Base-by-base conservation (phyloP, 2,329 filamentous ascomycete genomes). In the Apiospora hydei region DNA sequence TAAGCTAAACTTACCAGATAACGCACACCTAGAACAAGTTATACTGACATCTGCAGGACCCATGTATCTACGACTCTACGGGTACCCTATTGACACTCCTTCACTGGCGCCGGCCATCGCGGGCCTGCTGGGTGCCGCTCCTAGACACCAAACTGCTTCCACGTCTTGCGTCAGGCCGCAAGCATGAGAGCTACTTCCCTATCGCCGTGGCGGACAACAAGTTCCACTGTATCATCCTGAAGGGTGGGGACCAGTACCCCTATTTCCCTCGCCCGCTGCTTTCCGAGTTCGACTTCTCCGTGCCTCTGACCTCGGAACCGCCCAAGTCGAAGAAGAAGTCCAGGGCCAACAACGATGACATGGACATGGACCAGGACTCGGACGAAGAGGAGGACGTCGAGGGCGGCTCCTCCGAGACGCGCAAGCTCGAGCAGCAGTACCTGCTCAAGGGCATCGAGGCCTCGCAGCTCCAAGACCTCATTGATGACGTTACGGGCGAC, bases 171-270 rank as follows among this genome's bases (percentile, higher is more conserved):
- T 91, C 90, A 3, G 96, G 96, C 38, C 91, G 92, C 72, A 98
- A 98, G 82, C 89, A 93, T 75, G 96, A 99, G 83, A 90, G 88
- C 0, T 99, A 99, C 85, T 99, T 95, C 89, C 96, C 96, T 1
- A 94, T 99, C 44, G 96, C 96, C 0, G 95, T 98, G 0, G 94
- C 96, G 2, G 91, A 95, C 77, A 89, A 93, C 78, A 96, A 93
- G 79, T 99, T 99, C 83, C 96, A 98, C 86, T 99, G 97, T 84
- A 98, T 99, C 83, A 98, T 99, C 77, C 91, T 99, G 79, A 99
- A 99, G 84, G 96, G 96, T 74, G 93, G 93, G 47, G 96, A 99
- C 80, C 90, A 92, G 79, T 94, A 98, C 79, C 95, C 96, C 0
- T 98, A 96, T 84, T 98, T 96, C 84, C 96, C 94, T 14, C 91